Evolutionary conservation across 805 yeast species (phyloP).

Genomic region (Hanseniaspora lindneri): DNA sequence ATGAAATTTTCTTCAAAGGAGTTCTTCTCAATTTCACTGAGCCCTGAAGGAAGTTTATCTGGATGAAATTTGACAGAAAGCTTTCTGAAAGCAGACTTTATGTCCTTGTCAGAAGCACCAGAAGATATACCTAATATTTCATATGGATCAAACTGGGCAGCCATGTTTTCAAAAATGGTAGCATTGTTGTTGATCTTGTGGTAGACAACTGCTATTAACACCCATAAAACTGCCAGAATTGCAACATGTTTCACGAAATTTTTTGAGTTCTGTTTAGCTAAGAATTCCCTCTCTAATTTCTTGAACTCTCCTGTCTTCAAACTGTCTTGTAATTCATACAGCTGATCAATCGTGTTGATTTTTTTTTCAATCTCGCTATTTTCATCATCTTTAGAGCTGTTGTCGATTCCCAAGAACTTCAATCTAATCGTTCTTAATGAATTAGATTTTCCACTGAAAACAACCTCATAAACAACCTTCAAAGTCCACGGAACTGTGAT

Average conservation of each 20-base stretch:
- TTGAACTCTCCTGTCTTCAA: constrained; percentile 31
- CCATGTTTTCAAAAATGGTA: constrained; percentile 36
- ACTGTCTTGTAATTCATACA: constrained; percentile 27
- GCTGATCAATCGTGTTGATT: constrained; percentile 20
- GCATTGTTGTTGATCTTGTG: constrained; percentile 32
- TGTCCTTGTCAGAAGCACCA: constrained; percentile 59
- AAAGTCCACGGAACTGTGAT: constrained; percentile 54
- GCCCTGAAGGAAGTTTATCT: constrained; percentile 63
- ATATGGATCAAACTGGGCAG: constrained; percentile 70
- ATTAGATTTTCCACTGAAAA: not conserved
- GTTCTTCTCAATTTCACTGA: constrained; percentile 43
- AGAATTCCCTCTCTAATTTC: constrained; percentile 18
- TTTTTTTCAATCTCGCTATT: constrained; percentile 15
- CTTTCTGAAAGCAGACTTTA: constrained; percentile 74
- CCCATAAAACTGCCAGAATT: constrained; percentile 47
- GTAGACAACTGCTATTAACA: constrained; percentile 16
- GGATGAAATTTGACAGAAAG: constrained; percentile 85
- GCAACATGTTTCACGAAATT: constrained; percentile 1
- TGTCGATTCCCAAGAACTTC: not conserved
- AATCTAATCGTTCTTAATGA: constrained; percentile 4
- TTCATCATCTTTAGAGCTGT: constrained; percentile 8
- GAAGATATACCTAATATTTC: constrained; percentile 47
- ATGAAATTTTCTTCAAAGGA: constrained; percentile 67
- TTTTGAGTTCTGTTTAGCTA: constrained; percentile 18
- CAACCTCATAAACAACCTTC: constrained; percentile 1